Evolutionary conservation across 2,329 filamentous ascomycete genomes (phyloP), one percentile per base, ranked within the genome.

Genomic region (Lasiodiplodia sp.): DNA sequence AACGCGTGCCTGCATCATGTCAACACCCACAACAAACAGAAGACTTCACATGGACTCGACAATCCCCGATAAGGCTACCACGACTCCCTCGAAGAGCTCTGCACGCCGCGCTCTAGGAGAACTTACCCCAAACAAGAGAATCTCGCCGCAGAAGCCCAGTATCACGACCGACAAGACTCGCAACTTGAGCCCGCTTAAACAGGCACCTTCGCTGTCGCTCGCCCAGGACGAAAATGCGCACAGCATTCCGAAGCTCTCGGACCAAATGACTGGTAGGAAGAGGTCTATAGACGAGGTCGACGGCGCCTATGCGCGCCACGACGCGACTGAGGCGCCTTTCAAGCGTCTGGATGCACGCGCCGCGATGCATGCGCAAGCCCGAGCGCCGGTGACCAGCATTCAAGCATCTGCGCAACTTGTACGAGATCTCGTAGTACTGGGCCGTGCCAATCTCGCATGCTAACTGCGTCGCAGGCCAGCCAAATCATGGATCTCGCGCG

Each of bases 271-370:
- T 62, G 73, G 76, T 65, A 75, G 74, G 70, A 80, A 80, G 71
- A 69, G 78, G 64, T 73, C 73, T 52, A 79, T 80, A 51, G 69
- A 76, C 60, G 76, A 80, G 68, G 77, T 80, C 28, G 78, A 79
- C 25, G 73, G 73, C 66, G 73, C 70, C 21, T 47, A 63, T 53
- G 55, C 68, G 58, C 57, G 65, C 28, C 53, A 71, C 18, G 77
- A 78, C 58, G 40, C 58, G 49, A 31, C 16, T 47, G 66, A 7
- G 18, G 25, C 37, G 10, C 51, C 57, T 5, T 12, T 21, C 25
- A 68, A 68, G 60, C 67, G 65, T 60, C 55, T 58, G 18, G 55
- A 51, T 40, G 65, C 28, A 60, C 65, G 55, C 65, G 65, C 40
- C 44, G 44, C 28, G 21, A 18, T 28, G 21, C 31, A 52, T 21